phyloP scores from a whole-genome alignment of 2,329 filamentous ascomycete genomes.

The Grosmannia serpens region DNA sequence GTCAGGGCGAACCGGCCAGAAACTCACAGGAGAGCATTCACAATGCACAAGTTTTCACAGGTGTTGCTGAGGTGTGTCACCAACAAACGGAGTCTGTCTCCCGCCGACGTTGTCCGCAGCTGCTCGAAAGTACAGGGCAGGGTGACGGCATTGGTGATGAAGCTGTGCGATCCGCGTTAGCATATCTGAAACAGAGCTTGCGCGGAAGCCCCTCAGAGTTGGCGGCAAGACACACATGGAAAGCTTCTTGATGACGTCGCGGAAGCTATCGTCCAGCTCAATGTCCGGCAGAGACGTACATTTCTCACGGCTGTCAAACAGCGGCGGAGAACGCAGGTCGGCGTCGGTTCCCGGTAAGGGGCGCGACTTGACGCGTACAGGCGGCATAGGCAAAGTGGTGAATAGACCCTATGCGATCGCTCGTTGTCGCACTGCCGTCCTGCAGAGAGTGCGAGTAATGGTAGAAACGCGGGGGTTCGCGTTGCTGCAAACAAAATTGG shows the following conservation, averaged over 20 bases:
- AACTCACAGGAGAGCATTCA: conserved; percentile 62
- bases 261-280: conserved; percentile 45
- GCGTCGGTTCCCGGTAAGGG: conserved; percentile 12
- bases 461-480: background rate
- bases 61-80: conserved; percentile 52
- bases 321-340: conserved; percentile 23
- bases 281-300: conserved; percentile 41
- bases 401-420: background rate
- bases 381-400: background rate
- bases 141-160: conserved; percentile 49
- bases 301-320: conserved; percentile 16
- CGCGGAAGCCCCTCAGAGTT: conserved; percentile 7
- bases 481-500: background rate
- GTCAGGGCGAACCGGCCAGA: too few relatives aligned
- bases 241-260: conserved; percentile 54
- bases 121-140: conserved; percentile 64
- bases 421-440: background rate
- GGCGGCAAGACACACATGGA: conserved; percentile 33
- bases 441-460: background rate
- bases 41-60: conserved; percentile 57
- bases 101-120: conserved; percentile 53
- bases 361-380: conserved; percentile 28
- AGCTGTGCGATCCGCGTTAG: conserved; percentile 28
- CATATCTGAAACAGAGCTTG: background rate
- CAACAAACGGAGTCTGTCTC: conserved; percentile 43